Evolutionary conservation across 768 basidiomycete species (phyloP).

Genomic region (Gloeopeniophorella convolvens): DNA sequence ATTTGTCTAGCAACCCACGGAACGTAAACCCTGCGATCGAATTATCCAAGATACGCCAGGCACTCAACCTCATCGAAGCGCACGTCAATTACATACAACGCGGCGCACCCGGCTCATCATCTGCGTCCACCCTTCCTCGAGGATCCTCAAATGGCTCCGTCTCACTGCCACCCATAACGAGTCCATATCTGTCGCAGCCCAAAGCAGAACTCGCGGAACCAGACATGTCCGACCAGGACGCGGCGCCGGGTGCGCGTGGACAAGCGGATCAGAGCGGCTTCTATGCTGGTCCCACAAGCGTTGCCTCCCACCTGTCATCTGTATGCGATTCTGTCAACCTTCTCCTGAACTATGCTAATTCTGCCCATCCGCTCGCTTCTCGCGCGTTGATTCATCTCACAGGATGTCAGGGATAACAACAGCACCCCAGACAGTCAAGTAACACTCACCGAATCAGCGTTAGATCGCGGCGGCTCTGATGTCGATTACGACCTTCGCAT

Average conservation of each 20-base stretch:
- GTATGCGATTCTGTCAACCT: conserved; percentile 32
- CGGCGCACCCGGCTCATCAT: conserved; percentile 3
- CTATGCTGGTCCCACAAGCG: conserved; percentile 76
- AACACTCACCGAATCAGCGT: conserved; percentile 28
- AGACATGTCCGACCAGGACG: conserved; percentile 39
- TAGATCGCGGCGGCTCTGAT: conserved; percentile 39
- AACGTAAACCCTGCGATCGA: conserved; percentile 57
- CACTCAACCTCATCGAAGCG: conserved; percentile 59
- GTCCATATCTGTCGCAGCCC: conserved; percentile 18
- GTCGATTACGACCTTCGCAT: conserved; percentile 71
- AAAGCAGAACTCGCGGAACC: conserved; percentile 5
- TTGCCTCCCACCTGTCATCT: conserved; percentile 60
- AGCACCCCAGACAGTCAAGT: not conserved
- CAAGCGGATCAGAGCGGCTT: conserved; percentile 60
- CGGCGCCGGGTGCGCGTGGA: conserved; percentile 62
- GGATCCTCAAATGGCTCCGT: conserved; percentile 18
- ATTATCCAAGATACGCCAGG: conserved; percentile 62
- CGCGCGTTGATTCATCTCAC: conserved; percentile 19
- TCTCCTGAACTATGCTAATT: conserved; percentile 1
- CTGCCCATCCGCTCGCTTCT: not conserved
- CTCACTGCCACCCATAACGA: conserved; percentile 25
- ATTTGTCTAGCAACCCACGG: conserved; percentile 26
- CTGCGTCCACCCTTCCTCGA: conserved; percentile 23
- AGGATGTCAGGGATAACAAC: conserved; percentile 28
- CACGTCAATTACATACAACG: conserved; percentile 37